phyloP scores from a whole-genome alignment of 73 alveolate genomes.

The Breviolum minutum region DNA sequence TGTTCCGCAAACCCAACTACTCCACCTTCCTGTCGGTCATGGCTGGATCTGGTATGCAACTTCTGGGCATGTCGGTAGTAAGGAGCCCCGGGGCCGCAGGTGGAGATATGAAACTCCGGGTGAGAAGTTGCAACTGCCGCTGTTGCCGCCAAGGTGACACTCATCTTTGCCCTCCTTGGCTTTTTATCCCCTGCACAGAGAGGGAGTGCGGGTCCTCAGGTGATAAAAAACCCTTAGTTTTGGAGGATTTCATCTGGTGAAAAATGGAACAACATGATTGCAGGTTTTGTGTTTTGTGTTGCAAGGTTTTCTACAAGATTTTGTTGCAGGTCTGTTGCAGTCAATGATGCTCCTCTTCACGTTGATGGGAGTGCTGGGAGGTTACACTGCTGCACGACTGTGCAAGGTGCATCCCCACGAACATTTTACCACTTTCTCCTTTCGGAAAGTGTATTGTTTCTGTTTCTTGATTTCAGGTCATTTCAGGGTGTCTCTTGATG shows the following conservation, averaged over 20 bases:
- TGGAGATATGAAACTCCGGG: not conserved
- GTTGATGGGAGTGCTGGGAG: slow-evolving; percentile 88
- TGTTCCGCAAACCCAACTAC: slow-evolving; percentile 92
- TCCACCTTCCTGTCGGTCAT: slow-evolving; percentile 29
- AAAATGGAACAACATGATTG: not conserved
- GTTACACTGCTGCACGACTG: slow-evolving; percentile 88
- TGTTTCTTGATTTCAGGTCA: too few species aligned
- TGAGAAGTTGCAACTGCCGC: not conserved
- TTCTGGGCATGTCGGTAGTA: slow-evolving; percentile 84
- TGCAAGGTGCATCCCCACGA: slow-evolving; percentile 33
- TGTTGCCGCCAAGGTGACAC: slow-evolving; percentile 36
- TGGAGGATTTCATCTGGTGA: not conserved
- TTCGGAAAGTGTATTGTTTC: not conserved
- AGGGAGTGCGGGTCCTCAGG: slow-evolving; percentile 14
- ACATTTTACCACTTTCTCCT: not conserved
- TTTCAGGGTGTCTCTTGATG: too few species aligned
- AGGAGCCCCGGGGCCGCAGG: not conserved
- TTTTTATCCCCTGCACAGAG: slow-evolving; percentile 93
- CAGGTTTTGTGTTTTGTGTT: not conserved
- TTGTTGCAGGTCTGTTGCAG: slow-evolving; percentile 73
- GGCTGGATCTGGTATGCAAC: slow-evolving; percentile 93
- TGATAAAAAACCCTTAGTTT: not conserved
- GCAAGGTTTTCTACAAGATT: too few species aligned
- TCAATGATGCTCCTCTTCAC: slow-evolving; percentile 95
- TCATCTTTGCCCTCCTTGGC: slow-evolving; percentile 73